Conservation (phyloP, 805 yeast species). For the Starmerella sirachaensis region DNA sequence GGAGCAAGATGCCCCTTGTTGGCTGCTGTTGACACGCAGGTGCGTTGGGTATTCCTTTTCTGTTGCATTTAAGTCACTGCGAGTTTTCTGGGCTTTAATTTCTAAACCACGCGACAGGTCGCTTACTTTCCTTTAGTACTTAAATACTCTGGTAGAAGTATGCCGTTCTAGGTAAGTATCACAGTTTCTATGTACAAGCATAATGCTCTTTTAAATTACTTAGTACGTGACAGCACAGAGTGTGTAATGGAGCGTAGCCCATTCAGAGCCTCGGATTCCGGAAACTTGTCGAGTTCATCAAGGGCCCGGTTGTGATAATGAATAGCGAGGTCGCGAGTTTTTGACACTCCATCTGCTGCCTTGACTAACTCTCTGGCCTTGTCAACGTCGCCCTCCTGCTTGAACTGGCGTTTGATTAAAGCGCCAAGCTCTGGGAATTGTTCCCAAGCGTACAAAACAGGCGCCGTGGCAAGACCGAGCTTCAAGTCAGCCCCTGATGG, state of each 20-base stretch:
- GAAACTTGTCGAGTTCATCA: constrained; percentile 51
- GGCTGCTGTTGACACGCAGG: too few relatives aligned
- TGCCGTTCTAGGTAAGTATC: too few relatives aligned
- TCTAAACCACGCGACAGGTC: too few relatives aligned
- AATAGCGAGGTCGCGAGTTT: constrained; percentile 66
- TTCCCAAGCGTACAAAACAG: constrained; percentile 89
- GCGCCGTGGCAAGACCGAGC: constrained; percentile 93
- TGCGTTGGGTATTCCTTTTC: too few relatives aligned
- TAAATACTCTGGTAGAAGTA: too few relatives aligned
- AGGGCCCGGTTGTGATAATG: constrained; percentile 69
- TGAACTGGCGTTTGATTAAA: constrained; percentile 72
- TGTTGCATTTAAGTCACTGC: too few relatives aligned
- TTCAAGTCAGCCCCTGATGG: constrained; percentile 93
- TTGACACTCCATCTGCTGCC: constrained; percentile 57
- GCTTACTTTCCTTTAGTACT: too few relatives aligned
- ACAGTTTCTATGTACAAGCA: too few relatives aligned
- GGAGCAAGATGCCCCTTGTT: too few relatives aligned
- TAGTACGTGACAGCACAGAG: constrained; percentile 69
- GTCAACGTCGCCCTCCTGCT: constrained; percentile 70
- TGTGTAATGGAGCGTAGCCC: constrained; percentile 78
- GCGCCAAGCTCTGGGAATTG: constrained; percentile 74
- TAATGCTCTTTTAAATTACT: too few relatives aligned
- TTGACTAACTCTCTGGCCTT: constrained; percentile 65
- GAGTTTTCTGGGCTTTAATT: too few relatives aligned
- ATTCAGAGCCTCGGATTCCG: constrained; percentile 78